Conservation (phyloP, 805 yeast species). For the Priceomyces haplophilus region DNA sequence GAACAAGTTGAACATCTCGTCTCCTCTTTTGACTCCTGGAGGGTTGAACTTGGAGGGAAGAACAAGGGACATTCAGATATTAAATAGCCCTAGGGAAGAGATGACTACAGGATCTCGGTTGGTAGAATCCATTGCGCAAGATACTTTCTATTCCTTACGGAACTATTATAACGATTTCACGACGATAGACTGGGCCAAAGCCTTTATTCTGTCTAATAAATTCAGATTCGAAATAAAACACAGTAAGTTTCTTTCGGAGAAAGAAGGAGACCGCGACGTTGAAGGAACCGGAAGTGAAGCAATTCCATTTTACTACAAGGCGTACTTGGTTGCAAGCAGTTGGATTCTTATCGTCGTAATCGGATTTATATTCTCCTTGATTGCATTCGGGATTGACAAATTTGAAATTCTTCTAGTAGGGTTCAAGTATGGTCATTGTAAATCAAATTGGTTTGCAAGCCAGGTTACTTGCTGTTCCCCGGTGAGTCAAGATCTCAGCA, state of each 20-base stretch:
- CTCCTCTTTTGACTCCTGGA: conserved; percentile 13
- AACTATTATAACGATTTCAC: conserved; percentile 58
- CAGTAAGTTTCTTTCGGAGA: conserved; percentile 5
- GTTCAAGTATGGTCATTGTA: conserved; percentile 51
- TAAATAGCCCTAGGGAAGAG: neutral
- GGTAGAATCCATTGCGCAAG: conserved; percentile 10
- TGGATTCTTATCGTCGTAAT: conserved; percentile 50
- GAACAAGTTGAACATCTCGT: conserved; percentile 17
- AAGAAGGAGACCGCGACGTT: conserved; percentile 3
- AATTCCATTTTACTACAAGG: conserved; percentile 21
- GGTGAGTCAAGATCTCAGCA: neutral
- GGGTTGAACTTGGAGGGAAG: neutral
- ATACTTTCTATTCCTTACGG: conserved; percentile 19
- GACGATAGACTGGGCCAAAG: conserved; percentile 58
- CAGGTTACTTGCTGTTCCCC: conserved; percentile 41
- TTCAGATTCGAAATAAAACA: conserved; percentile 38
- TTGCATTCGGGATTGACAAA: conserved; percentile 49
- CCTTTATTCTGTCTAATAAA: conserved; percentile 42
- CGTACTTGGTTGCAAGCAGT: conserved; percentile 40
- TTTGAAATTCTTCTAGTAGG: conserved; percentile 49
- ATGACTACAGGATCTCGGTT: neutral
- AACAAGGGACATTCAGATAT: neutral
- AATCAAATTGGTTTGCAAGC: conserved; percentile 40
- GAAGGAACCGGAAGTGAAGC: neutral
- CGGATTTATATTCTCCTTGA: conserved; percentile 44